Base-by-base conservation (phyloP, 2,329 filamentous ascomycete species). In the Colletotrichum sp. region DNA sequence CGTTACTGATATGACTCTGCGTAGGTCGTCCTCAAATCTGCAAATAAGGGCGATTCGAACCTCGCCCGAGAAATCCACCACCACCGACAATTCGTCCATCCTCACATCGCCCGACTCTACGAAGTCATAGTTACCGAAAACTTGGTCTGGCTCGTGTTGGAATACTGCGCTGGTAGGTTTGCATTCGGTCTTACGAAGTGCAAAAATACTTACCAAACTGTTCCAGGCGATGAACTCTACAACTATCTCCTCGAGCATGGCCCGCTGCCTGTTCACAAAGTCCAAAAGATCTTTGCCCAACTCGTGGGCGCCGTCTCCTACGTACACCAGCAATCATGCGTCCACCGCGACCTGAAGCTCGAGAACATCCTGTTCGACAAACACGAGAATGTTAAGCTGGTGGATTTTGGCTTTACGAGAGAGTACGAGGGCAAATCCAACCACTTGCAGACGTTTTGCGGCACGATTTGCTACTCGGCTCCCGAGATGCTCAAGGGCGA, bases 401-500 rank as follows among this genome's bases (percentile, higher is more conserved):
- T 98, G 79, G 97, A 99, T 84, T 99, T 99, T 87, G 97, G 97
- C 21, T 99, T 99, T 83, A 99, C 97, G 13, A 91, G 97, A 79
- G 97, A 99, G 86, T 99, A 99, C 84, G 96, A 98, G 85, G 96
- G 96, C 76, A 96, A 98, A 80, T 92, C 95, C 34, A 99, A 96
- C 83, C 96, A 99, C 82, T 87, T 99, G 71, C 96, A 99, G 85
- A 99, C 97, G 2, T 99, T 98, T 85, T 99, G 97, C 83, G 97
- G 97, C 7, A 99, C 97, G 0, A 94, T 99, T 77, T 99, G 96
- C 86, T 99, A 99, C 85, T 98, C 96, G 71, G 97, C 97, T 4
- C 97, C 97, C 3, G 97, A 99, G 85, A 99, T 99, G 97, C 90
- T 99, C 55, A 98, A 97, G 84, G 97, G 96, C 52, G 97, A 99